Evolutionary conservation across 2,329 filamentous ascomycete genomes (phyloP), one percentile per base, ranked within the genome.

Genomic region (Tolypocladium amazonense): DNA sequence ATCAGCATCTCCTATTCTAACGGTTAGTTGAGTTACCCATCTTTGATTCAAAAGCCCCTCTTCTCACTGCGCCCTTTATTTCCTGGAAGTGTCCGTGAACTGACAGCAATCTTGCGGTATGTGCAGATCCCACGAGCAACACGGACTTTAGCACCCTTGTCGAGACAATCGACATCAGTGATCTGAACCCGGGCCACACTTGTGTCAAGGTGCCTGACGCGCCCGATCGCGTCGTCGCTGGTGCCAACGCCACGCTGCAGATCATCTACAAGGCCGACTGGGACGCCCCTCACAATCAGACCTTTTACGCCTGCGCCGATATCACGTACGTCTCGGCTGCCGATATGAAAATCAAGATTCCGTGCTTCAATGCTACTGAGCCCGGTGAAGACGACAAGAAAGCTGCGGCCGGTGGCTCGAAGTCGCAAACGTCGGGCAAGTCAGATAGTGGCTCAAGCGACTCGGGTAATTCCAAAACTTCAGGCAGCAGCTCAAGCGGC

Each of bases 1-100:
- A 71, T 84, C 47, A 75, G 77, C 52, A 75, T 85, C 58, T 79
- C 82, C 0, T 77, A 79, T 58, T 70, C 68, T n/a, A 75, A 79
- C 59, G 70, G 80, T 81, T 67, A 58, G 74, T 52, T 5, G 14
- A 18, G n/a, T n/a, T n/a, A n/a, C n/a, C n/a, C n/a, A n/a, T n/a
- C n/a, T n/a, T n/a, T n/a, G n/a, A n/a, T n/a, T n/a, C n/a, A n/a
- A n/a, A n/a, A n/a, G n/a, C n/a, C n/a, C n/a, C n/a, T n/a, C n/a
- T n/a, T n/a, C n/a, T n/a, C n/a, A n/a, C n/a, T n/a, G n/a, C n/a
- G n/a, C 41, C 58, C 4, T 41, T 12, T 18, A 9, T 18, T 30
- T 50, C 2, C 0, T 45, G n/a, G 4, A 2, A 25, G 27, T 25
- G 14, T 1, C 9, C 25, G n/a, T 23, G 1, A 23, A 20, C 47